Percentiles rank a stretch among this genome's conserved stretches.
Evolutionary conservation across 257 asterid species (phyloP).

Genomic region (Nicotiana obtusifolia): DNA sequence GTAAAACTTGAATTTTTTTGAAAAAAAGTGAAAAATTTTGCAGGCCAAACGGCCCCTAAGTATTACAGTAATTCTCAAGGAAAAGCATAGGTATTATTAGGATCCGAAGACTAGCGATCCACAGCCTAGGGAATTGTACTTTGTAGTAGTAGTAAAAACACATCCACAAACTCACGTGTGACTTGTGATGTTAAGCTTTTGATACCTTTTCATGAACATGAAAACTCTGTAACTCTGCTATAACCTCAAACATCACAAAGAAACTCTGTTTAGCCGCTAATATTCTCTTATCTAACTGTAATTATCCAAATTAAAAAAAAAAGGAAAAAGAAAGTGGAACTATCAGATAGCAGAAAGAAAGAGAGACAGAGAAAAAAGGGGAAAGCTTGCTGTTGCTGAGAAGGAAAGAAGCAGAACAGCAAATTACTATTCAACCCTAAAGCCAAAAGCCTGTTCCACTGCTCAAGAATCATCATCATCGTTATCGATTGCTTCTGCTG

Average conservation of each 20-base stretch:
- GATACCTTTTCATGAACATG: not conserved
- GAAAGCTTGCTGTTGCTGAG: constrained; percentile 25
- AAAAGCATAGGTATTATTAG: not conserved
- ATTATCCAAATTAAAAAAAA: not conserved
- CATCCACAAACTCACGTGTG: constrained; percentile 7
- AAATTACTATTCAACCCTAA: constrained; percentile 6
- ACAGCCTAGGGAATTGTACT: constrained; percentile 3
- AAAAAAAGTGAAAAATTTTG: no score
- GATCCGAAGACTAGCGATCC: not conserved
- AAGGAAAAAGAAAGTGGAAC: not conserved
- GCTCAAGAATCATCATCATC: constrained; percentile 25
- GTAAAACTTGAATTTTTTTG: no score
- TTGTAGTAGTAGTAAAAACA: not conserved
- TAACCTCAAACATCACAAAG: not conserved
- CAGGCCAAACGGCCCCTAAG: no score
- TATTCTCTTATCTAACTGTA: not conserved
- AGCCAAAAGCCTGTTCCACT: constrained; percentile 5
- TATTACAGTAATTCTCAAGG: not conserved
- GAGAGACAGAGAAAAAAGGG: constrained; percentile 1
- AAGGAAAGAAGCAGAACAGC: constrained; percentile 21
- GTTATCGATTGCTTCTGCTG: constrained; percentile 21
- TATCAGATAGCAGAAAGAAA: not conserved
- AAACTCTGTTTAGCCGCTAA: not conserved
- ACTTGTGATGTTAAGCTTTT: constrained; percentile 3
- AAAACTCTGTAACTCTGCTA: not conserved